Base-by-base conservation (phyloP, 2,329 filamentous ascomycete genomes). In the Ploettnerulaceae sp. region DNA sequence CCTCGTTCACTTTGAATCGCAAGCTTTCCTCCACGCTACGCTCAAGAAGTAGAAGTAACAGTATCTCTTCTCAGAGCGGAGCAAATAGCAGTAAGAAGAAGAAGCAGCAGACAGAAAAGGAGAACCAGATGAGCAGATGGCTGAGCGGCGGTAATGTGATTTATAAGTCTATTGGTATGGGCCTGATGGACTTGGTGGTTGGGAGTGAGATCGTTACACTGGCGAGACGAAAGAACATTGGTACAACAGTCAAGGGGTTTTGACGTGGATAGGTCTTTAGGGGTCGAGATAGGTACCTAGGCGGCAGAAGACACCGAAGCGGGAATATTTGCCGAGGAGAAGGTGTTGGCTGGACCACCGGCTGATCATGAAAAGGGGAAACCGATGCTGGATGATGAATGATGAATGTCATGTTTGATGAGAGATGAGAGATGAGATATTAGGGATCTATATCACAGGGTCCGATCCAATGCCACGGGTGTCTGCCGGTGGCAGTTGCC, bases 101-200 rank as follows among this genome's bases (percentile, higher is more conserved):
- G 29, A 48, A 48, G 25, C 32, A 31, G 15, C 55, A 62, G 40
- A 56, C 48, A 1, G 55, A 57, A 21, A 69, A 68, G 48, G 72
- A 77, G 40, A 69, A 77, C 42, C 67, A 72, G 8, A 64, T 82
- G 44, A 67, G 69, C 21, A 66, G 69, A 15, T 83, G 80, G 80
- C 61, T 84, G 45, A 68, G 73, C 47, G 70, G 71, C 2, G 81
- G 81, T 0, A 84, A 81, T 48, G 80, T 85, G 15, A 73, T 85
- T 6, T 85, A 84, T 61, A 85, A 84, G 69, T 79, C 77, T 51
- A 81, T 85, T 0, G 81, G 81, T 0, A 63, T 84, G 37, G 81
- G 80, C 0, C 61, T 84, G 40, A 84, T 84, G 80, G 81, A 85
- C 57, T 63, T 85, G 17, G 73, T 77, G 1, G 75, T 83, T 1